These are phyloP conservation scores for Heliamphora pulchella DNA, from an alignment of 179 eudicot species.

Conservation along the genomic window DNA sequence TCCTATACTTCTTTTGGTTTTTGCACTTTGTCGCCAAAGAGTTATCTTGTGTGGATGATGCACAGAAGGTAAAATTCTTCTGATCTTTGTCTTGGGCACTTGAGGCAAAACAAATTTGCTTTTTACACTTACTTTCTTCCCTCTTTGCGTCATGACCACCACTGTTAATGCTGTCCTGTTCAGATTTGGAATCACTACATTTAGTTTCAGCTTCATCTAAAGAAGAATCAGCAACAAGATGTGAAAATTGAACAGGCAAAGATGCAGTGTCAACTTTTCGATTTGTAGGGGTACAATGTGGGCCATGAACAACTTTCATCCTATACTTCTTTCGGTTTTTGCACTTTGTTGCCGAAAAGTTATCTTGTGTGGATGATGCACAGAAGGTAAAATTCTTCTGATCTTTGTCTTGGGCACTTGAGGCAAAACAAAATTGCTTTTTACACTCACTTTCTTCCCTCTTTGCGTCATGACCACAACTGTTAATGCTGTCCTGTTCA, in stretches of 20 bases:
- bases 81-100: slow-evolving; percentile 19
- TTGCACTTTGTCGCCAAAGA: slow-evolving; percentile 35
- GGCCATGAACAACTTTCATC: slow-evolving; percentile 39
- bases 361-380: slow-evolving; percentile 34
- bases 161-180: slow-evolving; percentile 14
- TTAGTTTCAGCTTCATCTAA: slow-evolving; percentile 17
- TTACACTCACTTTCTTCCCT: slow-evolving; percentile 19
- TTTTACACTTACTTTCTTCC: slow-evolving; percentile 19
- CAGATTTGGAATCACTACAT: slow-evolving; percentile 7
- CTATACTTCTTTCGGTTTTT: slow-evolving; percentile 54
- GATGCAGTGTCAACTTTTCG: slow-evolving; percentile 17
- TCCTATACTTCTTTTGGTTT: slow-evolving; percentile 52
- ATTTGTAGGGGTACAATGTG: slow-evolving; percentile 19
- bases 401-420: slow-evolving; percentile 21
- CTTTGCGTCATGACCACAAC: slow-evolving; percentile 14
- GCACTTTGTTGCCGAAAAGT: slow-evolving; percentile 33
- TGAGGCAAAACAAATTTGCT: slow-evolving; percentile 27
- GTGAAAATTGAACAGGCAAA: slow-evolving; percentile 23
- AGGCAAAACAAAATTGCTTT: slow-evolving; percentile 23
- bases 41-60: slow-evolving; percentile 34
- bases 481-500: slow-evolving; percentile 15
- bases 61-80: slow-evolving; percentile 31
- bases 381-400: slow-evolving; percentile 32
- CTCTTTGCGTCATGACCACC: slow-evolving; percentile 13
- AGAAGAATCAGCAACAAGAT: slow-evolving; percentile 16